These are phyloP conservation scores for Lignosus rhinocerotis DNA, from an alignment of 1,284 basidiomycete species.

Conservation along the genomic window DNA sequence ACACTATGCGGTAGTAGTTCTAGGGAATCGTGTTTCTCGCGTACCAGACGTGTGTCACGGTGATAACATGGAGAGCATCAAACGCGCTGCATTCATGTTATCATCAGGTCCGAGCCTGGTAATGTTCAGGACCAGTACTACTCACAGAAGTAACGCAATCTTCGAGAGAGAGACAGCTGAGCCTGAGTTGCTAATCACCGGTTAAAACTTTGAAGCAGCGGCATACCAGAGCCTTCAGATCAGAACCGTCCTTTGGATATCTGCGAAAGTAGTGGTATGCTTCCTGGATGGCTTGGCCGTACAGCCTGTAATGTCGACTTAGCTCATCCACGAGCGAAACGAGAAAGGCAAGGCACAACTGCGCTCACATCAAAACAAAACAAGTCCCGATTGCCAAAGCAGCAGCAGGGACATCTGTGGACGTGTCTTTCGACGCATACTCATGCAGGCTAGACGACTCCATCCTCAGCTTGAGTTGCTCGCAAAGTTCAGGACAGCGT, in stretches of 20 bases:
- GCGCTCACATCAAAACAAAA: too few relatives aligned
- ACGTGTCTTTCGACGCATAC: too few relatives aligned
- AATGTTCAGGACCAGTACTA: not conserved
- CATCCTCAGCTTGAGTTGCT: too few relatives aligned
- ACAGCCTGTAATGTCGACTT: not conserved
- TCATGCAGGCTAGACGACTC: too few relatives aligned
- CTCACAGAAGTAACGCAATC: not conserved
- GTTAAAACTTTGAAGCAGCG: too few relatives aligned
- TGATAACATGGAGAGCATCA: not conserved
- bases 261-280: conserved; percentile 3
- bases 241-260: conserved; percentile 4
- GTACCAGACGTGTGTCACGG: not conserved
- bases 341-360: too few relatives aligned
- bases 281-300: not conserved
- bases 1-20: too few relatives aligned
- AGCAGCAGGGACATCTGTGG: too few relatives aligned
- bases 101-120: too few relatives aligned
- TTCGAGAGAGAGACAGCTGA: not conserved
- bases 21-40: not conserved
- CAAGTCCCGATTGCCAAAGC: too few relatives aligned
- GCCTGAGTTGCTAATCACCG: not conserved
- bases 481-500: too few relatives aligned
- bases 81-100: not conserved
- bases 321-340: too few relatives aligned
- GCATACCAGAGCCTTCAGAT: not conserved